phyloP scores from a whole-genome alignment of 2,329 filamentous ascomycete genomes.

The Aspergillus fischeri region DNA sequence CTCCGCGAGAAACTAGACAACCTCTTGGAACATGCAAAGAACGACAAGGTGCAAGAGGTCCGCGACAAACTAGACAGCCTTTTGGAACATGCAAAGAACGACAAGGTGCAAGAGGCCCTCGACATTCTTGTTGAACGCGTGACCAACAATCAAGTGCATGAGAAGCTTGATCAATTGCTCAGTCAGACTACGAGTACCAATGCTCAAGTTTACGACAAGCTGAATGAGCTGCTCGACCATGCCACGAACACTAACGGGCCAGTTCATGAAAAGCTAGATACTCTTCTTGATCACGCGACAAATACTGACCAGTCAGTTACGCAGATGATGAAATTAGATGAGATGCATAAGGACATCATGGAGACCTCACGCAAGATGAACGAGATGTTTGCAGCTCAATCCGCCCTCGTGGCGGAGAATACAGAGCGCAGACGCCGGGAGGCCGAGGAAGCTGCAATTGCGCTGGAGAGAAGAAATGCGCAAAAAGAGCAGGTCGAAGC shows the following conservation, averaged over 20 bases:
- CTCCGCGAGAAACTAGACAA: conserved; percentile 58
- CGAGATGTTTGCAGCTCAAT: conserved; percentile 54
- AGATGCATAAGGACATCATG: conserved; percentile 84
- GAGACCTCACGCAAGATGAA: conserved; percentile 79
- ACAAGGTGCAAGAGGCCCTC: conserved; percentile 56
- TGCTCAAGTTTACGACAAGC: conserved; percentile 54
- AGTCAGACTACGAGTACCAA: conserved; percentile 27
- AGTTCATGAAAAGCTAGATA: conserved; percentile 33
- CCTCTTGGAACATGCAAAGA: conserved; percentile 39
- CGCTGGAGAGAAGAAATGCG: conserved; percentile 70
- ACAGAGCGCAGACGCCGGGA: conserved; percentile 74
- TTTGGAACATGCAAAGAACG: conserved; percentile 42
- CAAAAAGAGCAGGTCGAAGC: conserved; percentile 62
- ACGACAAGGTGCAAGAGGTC: conserved; percentile 57
- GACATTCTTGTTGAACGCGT: conserved; percentile 43
- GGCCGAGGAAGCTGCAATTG: conserved; percentile 72
- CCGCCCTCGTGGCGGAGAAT: conserved; percentile 61
- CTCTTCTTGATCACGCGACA: conserved; percentile 50
- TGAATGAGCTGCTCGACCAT: conserved; percentile 45
- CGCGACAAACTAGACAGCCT: conserved; percentile 52
- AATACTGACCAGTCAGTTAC: conserved; percentile 65
- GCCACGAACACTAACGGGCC: conserved; percentile 25
- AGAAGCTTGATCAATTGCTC: conserved; percentile 52
- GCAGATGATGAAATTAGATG: conserved; percentile 77
- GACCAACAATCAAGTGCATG: conserved; percentile 53